Conservation (phyloP, 805 yeast species). For the Candida quercuum region DNA sequence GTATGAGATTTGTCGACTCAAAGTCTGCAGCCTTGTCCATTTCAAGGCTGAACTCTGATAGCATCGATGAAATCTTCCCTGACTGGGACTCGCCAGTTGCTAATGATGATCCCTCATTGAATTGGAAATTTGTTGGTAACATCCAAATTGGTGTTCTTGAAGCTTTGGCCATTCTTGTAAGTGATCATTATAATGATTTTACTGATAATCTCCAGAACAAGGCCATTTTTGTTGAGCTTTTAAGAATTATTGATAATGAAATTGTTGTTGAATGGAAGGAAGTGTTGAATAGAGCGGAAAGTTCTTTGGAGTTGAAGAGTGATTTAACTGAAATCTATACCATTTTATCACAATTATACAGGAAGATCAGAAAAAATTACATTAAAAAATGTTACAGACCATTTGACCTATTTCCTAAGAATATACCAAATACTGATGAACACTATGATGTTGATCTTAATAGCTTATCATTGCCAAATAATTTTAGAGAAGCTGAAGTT, state of each 20-base stretch:
- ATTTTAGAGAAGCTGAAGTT: slow-evolving; percentile 46
- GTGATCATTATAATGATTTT: slow-evolving; percentile 71
- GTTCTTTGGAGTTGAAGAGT: slow-evolving; percentile 13
- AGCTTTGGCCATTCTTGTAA: slow-evolving; percentile 63
- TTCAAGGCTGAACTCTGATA: slow-evolving; percentile 23
- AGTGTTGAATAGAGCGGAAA: slow-evolving; percentile 21
- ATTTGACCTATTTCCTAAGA: slow-evolving; percentile 17
- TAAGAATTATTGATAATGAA: slow-evolving; percentile 65
- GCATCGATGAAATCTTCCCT: slow-evolving; percentile 35
- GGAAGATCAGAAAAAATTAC: slow-evolving; percentile 61
- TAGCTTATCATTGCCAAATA: slow-evolving; percentile 24
- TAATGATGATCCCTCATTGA: slow-evolving; percentile 42
- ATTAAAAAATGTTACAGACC: slow-evolving; percentile 71
- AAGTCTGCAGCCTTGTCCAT: slow-evolving; percentile 56
- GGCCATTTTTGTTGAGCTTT: slow-evolving; percentile 52
- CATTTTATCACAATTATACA: slow-evolving; percentile 41
- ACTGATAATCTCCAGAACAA: slow-evolving; percentile 61
- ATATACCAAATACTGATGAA: slow-evolving; percentile 5
- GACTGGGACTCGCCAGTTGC: slow-evolving; percentile 45
- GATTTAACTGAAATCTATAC: slow-evolving; percentile 26
- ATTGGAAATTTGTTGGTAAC: slow-evolving; percentile 63
- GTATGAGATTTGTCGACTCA: slow-evolving; percentile 55
- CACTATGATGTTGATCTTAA: slow-evolving; percentile 1
- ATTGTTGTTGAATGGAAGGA: slow-evolving; percentile 46
- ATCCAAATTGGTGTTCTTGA: slow-evolving; percentile 81